Conservation (phyloP, 352 stramenopile genomes). For the Phytophthora cajani region DNA sequence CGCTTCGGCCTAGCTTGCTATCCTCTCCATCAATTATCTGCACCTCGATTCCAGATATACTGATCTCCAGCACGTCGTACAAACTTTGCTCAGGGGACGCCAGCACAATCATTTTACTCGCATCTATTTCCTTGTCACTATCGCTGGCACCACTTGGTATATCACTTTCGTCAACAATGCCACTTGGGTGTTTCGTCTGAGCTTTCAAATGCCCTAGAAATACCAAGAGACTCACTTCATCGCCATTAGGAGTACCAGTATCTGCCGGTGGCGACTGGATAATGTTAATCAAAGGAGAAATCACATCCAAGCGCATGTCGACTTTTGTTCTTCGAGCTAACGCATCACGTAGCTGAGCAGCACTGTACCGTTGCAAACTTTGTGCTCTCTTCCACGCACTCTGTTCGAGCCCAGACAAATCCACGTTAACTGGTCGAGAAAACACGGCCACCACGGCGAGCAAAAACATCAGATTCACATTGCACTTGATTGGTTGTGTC, state of each 20-base stretch:
- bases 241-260: slow-evolving; percentile 15
- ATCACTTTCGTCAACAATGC: slow-evolving; percentile 21
- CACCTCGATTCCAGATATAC: slow-evolving; percentile 81
- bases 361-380: slow-evolving; percentile 79
- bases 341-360: slow-evolving; percentile 74
- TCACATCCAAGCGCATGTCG: slow-evolving; percentile 77
- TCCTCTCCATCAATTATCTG: slow-evolving; percentile 53
- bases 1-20: slow-evolving; percentile 11
- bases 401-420: slow-evolving; percentile 76
- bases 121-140: slow-evolving; percentile 6
- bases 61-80: slow-evolving; percentile 85
- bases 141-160: slow-evolving; percentile 10
- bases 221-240: slow-evolving; percentile 64
- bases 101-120: slow-evolving; percentile 22
- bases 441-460: slow-evolving; percentile 76
- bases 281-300: slow-evolving; percentile 82
- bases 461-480: slow-evolving; percentile 79
- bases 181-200: slow-evolving; percentile 53
- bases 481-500: slow-evolving; percentile 83
- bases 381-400: slow-evolving; percentile 79
- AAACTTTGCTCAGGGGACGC: slow-evolving; percentile 48
- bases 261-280: slow-evolving; percentile 53
- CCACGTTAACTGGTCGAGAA: slow-evolving; percentile 72
- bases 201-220: slow-evolving; percentile 82
- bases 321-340: slow-evolving; percentile 75